Percentiles rank a stretch among this genome's conserved stretches.
phyloP scores from a whole-genome alignment of 495 filamentous ascomycete genomes.

The Penicillium lividum region DNA sequence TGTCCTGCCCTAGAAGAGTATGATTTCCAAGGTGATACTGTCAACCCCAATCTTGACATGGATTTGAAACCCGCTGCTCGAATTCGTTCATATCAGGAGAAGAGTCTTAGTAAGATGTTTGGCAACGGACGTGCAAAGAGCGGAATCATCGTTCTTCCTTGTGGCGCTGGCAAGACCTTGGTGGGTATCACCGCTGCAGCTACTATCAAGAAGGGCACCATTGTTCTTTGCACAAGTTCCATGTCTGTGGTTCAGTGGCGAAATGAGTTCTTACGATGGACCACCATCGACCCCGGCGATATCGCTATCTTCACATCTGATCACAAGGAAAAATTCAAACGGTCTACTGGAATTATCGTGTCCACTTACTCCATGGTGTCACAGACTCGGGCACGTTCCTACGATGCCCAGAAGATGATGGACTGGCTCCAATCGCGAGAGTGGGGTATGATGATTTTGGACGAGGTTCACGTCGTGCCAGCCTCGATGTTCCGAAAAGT shows the following conservation, averaged over 20 bases:
- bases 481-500: constrained; percentile 94
- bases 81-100: constrained; percentile 78
- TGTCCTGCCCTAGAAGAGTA: constrained; percentile 94
- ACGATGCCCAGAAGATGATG: constrained; percentile 98
- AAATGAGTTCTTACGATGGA: constrained; percentile 95
- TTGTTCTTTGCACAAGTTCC: constrained; percentile 92
- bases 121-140: constrained; percentile 95
- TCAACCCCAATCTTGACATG: constrained; percentile 91
- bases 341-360: constrained; percentile 92
- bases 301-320: constrained; percentile 95
- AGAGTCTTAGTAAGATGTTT: constrained; percentile 98
- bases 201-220: constrained; percentile 93
- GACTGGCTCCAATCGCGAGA: constrained; percentile 87
- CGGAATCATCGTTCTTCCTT: constrained; percentile 96
- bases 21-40: constrained; percentile 91
- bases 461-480: constrained; percentile 98
- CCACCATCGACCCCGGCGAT: constrained; percentile 91
- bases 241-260: constrained; percentile 99
- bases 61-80: constrained; percentile 61
- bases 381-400: constrained; percentile 77
- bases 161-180: constrained; percentile 94
- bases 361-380: constrained; percentile 99
- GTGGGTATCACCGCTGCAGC: constrained; percentile 97
- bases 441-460: constrained; percentile 97
- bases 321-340: constrained; percentile 83